Evolutionary conservation across 2,329 filamentous ascomycete genomes (phyloP).

Genomic region (Exophiala xenobiotica): DNA sequence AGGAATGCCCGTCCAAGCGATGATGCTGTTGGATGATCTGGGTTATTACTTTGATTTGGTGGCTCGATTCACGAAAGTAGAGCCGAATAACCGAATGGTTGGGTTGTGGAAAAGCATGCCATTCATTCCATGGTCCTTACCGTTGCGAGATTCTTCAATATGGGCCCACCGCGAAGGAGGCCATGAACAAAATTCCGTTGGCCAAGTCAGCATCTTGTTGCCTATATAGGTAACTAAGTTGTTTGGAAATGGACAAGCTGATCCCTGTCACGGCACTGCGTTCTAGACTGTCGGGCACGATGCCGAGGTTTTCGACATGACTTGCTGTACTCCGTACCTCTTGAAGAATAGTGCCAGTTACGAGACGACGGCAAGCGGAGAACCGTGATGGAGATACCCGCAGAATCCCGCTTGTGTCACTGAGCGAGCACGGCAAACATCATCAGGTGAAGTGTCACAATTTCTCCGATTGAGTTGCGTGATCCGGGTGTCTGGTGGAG

Average conservation of each 20-base stretch:
- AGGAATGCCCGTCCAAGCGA: too few species aligned
- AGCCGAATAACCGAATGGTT: not conserved
- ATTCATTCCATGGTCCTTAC: too few species aligned
- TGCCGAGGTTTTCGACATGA: not conserved
- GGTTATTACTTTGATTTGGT: not conserved
- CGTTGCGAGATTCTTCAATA: too few species aligned
- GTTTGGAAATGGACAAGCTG: too few species aligned
- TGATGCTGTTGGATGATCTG: not conserved
- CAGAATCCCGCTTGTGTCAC: too few species aligned
- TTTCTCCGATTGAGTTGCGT: slow-evolving; percentile 1
- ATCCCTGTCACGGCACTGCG: too few species aligned
- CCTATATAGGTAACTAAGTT: not conserved
- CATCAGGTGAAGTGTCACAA: not conserved
- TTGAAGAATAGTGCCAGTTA: too few species aligned
- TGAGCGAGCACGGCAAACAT: too few species aligned
- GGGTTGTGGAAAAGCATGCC: too few species aligned
- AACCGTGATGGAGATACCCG: too few species aligned
- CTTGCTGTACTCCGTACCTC: not conserved
- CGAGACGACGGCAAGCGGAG: too few species aligned
- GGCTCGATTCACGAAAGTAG: not conserved
- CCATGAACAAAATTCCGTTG: not conserved
- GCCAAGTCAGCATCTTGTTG: not conserved
- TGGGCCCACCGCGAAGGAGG: too few species aligned
- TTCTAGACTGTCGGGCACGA: not conserved
- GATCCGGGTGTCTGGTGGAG: not conserved